phyloP scores from a whole-genome alignment of 306 rosid genomes.

The Cucurbita pepo region DNA sequence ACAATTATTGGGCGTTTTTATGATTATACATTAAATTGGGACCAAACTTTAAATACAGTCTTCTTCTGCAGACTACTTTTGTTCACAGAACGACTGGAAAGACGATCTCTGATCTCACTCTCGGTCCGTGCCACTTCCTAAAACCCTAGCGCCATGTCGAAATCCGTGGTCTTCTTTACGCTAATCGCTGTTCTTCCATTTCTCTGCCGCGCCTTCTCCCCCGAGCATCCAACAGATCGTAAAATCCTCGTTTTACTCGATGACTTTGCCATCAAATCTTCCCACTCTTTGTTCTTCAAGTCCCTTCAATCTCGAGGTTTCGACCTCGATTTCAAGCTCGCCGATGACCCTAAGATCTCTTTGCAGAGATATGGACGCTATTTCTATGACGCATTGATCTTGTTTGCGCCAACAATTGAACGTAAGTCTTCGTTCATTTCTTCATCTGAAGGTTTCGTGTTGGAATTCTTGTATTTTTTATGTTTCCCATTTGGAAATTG shows the following conservation, averaged over 20 bases:
- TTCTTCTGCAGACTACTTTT: neutral
- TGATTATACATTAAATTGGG: neutral
- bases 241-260: constrained; percentile 77
- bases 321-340: constrained; percentile 86
- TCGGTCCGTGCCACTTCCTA: neutral
- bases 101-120: constrained; percentile 5
- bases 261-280: constrained; percentile 70
- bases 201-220: constrained; percentile 51
- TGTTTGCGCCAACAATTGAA: constrained; percentile 70
- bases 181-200: constrained; percentile 45
- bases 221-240: constrained; percentile 55
- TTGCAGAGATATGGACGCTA: constrained; percentile 84
- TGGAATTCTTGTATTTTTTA: neutral
- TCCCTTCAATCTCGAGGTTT: constrained; percentile 80
- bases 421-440: constrained; percentile 27
- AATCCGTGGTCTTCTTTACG: constrained; percentile 30
- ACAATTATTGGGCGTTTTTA: neutral
- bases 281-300: constrained; percentile 74
- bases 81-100: neutral
- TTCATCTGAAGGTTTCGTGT: neutral
- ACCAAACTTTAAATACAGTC: neutral
- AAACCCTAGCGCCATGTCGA: constrained; percentile 45
- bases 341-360: constrained; percentile 67
- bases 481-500: neutral
- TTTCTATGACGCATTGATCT: constrained; percentile 58